Percentiles rank a stretch among this genome's conserved stretches.
These are phyloP conservation scores for Pulveroboletus sp. DNA, from an alignment of 768 basidiomycete genomes.

Conservation along the genomic window DNA sequence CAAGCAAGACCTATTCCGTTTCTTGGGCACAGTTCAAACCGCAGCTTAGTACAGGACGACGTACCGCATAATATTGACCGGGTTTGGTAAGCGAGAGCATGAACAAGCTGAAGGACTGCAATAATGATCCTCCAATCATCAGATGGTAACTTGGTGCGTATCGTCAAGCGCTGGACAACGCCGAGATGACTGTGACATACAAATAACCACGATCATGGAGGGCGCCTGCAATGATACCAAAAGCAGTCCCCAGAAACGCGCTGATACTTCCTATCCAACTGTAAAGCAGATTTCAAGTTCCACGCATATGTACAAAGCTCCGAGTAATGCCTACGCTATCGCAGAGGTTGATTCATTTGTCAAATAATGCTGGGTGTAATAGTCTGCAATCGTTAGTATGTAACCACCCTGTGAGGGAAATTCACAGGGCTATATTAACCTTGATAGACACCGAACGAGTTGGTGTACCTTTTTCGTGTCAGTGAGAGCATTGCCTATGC, in stretches of 20 bases:
- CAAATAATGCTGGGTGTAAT: not conserved
- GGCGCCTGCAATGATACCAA: constrained; percentile 40
- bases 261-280: constrained; percentile 27
- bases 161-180: not conserved
- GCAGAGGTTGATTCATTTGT: constrained; percentile 30
- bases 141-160: constrained; percentile 36
- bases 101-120: not conserved
- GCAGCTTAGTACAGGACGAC: not conserved
- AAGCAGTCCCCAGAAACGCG: constrained; percentile 35
- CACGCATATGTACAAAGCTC: not conserved
- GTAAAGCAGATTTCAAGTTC: not conserved
- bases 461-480: constrained; percentile 22
- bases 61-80: constrained; percentile 37
- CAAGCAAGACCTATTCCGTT: constrained; percentile 40
- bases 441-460: constrained; percentile 38
- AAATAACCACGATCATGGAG: constrained; percentile 51
- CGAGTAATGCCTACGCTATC: constrained; percentile 29
- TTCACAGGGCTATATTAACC: constrained; percentile 9
- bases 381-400: constrained; percentile 2
- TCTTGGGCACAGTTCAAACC: not conserved
- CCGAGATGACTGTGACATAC: constrained; percentile 16
- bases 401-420: no score
- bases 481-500: not conserved
- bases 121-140: not conserved
- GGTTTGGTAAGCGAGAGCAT: not conserved